A percentile compares a stretch with the other conserved stretches of the same genome.
These are phyloP conservation scores for Xanthoparmelia taractica DNA, from an alignment of 495 filamentous ascomycete species.

Conservation along the genomic window DNA sequence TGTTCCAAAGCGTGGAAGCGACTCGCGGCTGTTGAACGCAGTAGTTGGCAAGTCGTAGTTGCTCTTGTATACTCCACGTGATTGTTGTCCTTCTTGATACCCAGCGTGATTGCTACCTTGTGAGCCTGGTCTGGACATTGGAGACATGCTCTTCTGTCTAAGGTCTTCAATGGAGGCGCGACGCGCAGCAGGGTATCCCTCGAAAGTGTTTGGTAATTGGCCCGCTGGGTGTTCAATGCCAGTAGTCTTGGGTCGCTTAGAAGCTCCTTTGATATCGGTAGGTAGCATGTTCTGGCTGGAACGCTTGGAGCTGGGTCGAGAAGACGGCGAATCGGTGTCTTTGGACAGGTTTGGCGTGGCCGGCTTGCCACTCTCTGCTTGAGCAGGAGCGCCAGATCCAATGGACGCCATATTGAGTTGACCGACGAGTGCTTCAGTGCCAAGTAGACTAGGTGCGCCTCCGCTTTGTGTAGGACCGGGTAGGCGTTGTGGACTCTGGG, in stretches of 20 bases:
- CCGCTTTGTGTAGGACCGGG: slow-evolving; percentile 19
- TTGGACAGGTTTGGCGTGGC: slow-evolving; percentile 18
- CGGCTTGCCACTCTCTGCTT: slow-evolving; percentile 16
- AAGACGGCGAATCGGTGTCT: slow-evolving; percentile 14
- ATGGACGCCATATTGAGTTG: slow-evolving; percentile 61
- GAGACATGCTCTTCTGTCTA: slow-evolving; percentile 7
- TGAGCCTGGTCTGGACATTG: not conserved
- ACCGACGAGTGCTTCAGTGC: slow-evolving; percentile 59
- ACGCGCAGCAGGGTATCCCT: not conserved
- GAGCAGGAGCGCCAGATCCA: slow-evolving; percentile 22
- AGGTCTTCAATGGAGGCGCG: slow-evolving; percentile 1
- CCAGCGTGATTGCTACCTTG: not conserved
- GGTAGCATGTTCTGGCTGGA: slow-evolving; percentile 7
- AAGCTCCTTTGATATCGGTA: slow-evolving; percentile 25
- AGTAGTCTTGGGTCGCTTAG: slow-evolving; percentile 30
- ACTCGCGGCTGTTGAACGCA: slow-evolving; percentile 14
- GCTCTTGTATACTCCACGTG: slow-evolving; percentile 6
- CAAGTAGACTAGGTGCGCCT: slow-evolving; percentile 53
- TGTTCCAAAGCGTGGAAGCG: slow-evolving; percentile 1
- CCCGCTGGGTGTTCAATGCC: not conserved
- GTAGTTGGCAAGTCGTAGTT: slow-evolving; percentile 12
- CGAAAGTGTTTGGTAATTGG: not conserved
- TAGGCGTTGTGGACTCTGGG: slow-evolving; percentile 19
- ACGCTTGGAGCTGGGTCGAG: slow-evolving; percentile 15
- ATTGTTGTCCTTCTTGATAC: slow-evolving; percentile 3